Conservation (phyloP, 352 stramenopile species). For the Phytophthora pisi region DNA sequence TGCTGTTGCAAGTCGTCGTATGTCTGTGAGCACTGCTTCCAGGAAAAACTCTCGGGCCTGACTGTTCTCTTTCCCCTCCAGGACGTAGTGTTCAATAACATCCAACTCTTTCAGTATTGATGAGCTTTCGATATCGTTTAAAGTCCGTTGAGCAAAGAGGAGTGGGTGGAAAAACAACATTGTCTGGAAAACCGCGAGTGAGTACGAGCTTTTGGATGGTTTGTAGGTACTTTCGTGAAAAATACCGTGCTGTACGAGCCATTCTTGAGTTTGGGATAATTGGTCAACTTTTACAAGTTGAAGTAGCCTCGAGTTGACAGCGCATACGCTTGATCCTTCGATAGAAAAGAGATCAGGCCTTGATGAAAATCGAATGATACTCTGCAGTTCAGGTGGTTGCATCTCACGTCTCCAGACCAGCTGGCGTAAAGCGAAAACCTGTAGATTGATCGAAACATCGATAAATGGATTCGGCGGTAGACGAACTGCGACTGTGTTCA, state of each 20-base stretch:
- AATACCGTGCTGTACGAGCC: conserved; percentile 29
- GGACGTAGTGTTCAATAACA: conserved; percentile 46
- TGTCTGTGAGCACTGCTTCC: conserved; percentile 42
- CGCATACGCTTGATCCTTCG: conserved; percentile 5
- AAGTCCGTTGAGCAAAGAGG: conserved; percentile 1
- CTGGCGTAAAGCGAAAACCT: conserved; percentile 46
- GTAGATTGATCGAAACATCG: conserved; percentile 39
- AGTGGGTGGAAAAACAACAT: conserved; percentile 39
- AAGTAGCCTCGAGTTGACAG: conserved; percentile 32
- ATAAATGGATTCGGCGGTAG: conserved; percentile 62
- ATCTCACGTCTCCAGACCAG: conserved; percentile 33
- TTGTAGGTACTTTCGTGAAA: conserved; percentile 32
- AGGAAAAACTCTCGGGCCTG: conserved; percentile 51
- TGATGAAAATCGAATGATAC: neutral
- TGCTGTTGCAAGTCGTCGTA: conserved; percentile 26
- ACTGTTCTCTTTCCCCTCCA: conserved; percentile 39
- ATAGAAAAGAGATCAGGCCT: conserved; percentile 17
- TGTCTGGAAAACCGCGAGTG: conserved; percentile 27
- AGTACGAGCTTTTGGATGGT: conserved; percentile 53
- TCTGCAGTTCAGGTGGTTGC: neutral
- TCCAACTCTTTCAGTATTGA: conserved; percentile 23
- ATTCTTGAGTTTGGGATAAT: conserved; percentile 26
- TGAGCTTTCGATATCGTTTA: neutral
- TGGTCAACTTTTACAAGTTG: conserved; percentile 8
- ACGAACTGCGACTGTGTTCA: conserved; percentile 45